phyloP scores from a whole-genome alignment of 2,329 filamentous ascomycete species.

The Penicillium sp. region DNA sequence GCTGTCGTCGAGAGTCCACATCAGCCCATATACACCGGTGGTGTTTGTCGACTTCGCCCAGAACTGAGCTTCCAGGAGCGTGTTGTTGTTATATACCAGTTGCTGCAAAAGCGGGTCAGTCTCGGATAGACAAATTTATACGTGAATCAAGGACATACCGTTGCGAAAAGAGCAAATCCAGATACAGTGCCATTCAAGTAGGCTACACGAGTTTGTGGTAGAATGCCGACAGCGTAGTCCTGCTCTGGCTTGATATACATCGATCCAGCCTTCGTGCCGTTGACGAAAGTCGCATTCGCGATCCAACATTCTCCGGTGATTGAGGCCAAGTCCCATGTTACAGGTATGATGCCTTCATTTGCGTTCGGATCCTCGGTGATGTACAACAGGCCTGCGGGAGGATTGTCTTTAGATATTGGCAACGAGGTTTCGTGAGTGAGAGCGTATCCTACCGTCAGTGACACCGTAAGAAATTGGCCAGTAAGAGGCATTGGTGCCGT shows the following conservation, averaged over 20 bases:
- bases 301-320: constrained; percentile 25
- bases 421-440: not conserved
- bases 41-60: constrained; percentile 16
- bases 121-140: not conserved
- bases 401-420: not conserved
- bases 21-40: constrained; percentile 13
- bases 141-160: not conserved
- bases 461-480: constrained; percentile 23
- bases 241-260: constrained; percentile 15
- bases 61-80: constrained; percentile 23
- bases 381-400: constrained; percentile 8
- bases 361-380: constrained; percentile 9
- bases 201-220: constrained; percentile 7
- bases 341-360: not conserved
- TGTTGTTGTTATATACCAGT: constrained; percentile 26
- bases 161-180: constrained; percentile 25
- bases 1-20: constrained; percentile 9
- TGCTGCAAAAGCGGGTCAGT: not conserved
- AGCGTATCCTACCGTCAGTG: constrained; percentile 13
- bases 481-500: constrained; percentile 18
- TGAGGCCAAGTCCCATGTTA: constrained; percentile 11
- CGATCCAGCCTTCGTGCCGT: constrained; percentile 20
- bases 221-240: constrained; percentile 7
- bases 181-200: constrained; percentile 22
- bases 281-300: constrained; percentile 20